Percentiles rank a stretch among this genome's conserved stretches.
Evolutionary conservation across 2,329 filamentous ascomycete species (phyloP).

Genomic region (Epichloe aotearoae): DNA sequence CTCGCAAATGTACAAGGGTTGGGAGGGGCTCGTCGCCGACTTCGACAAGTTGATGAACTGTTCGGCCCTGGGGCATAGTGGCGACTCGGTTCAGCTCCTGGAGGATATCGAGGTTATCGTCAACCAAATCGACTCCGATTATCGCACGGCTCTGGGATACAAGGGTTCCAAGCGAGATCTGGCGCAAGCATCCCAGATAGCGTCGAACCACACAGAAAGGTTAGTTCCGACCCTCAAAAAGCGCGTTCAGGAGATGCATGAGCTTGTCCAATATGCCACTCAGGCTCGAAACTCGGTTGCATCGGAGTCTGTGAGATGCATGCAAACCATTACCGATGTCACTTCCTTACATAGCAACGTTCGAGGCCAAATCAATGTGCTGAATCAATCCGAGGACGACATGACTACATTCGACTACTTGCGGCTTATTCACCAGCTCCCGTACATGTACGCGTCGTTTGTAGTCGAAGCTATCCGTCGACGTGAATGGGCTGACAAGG

Average conservation of each 20-base stretch:
- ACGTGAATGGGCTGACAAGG: conserved; percentile 83
- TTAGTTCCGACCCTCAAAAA: conserved; percentile 45
- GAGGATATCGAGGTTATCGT: conserved; percentile 77
- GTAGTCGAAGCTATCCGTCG: conserved; percentile 75
- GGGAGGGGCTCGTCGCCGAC: conserved; percentile 45
- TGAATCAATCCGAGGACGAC: conserved; percentile 64
- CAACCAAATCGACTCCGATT: conserved; percentile 78
- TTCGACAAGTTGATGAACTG: conserved; percentile 47
- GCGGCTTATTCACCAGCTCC: conserved; percentile 67
- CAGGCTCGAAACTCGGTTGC: conserved; percentile 57
- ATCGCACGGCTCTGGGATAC: conserved; percentile 61
- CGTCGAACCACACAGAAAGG: conserved; percentile 49
- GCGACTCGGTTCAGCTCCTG: conserved; percentile 56
- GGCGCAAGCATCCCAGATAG: conserved; percentile 49
- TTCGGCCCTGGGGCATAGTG: conserved; percentile 41
- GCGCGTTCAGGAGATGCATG: conserved; percentile 46
- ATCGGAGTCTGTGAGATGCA: conserved; percentile 53
- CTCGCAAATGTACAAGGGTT: conserved; percentile 45
- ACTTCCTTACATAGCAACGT: conserved; percentile 62
- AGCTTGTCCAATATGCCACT: conserved; percentile 43
- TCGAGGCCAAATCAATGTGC: conserved; percentile 55
- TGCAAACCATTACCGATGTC: conserved; percentile 71
- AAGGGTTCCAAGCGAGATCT: conserved; percentile 48
- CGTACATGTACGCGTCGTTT: conserved; percentile 81
- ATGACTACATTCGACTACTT: conserved; percentile 71